Evolutionary conservation across 768 basidiomycete genomes (phyloP).

Genomic region (Heimioporus sp.): DNA sequence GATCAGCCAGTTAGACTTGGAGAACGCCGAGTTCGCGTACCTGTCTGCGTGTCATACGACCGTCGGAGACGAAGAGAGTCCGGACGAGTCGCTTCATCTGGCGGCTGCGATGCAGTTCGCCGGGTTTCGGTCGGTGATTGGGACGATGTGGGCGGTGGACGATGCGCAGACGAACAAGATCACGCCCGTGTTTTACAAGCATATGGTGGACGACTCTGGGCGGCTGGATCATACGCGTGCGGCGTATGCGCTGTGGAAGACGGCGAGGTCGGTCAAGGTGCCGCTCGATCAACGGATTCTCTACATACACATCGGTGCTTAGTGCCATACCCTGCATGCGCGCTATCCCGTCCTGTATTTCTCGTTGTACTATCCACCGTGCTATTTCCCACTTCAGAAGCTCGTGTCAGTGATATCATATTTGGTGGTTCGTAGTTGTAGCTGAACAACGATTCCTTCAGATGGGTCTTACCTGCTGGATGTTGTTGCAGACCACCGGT

Average conservation of each 20-base stretch:
- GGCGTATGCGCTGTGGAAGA: constrained; percentile 2
- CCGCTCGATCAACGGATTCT: constrained; percentile 7
- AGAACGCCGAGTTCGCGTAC: constrained; percentile 11
- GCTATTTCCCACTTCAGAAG: too few relatives aligned
- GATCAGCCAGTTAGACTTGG: constrained; percentile 1
- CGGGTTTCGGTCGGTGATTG: constrained; percentile 5
- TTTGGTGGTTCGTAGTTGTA: too few relatives aligned
- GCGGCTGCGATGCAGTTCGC: not conserved
- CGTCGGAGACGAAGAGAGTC: constrained; percentile 15
- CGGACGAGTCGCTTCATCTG: constrained; percentile 4
- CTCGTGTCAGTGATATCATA: too few relatives aligned
- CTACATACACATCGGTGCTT: too few relatives aligned
- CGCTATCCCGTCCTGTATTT: too few relatives aligned
- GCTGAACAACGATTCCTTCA: too few relatives aligned
- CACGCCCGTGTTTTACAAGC: not conserved
- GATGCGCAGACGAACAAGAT: constrained; percentile 3
- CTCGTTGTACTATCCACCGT: too few relatives aligned
- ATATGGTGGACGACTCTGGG: not conserved
- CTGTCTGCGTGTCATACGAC: constrained; percentile 27
- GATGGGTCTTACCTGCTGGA: too few relatives aligned
- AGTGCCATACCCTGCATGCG: too few relatives aligned
- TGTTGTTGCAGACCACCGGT: too few relatives aligned
- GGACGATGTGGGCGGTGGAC: not conserved
- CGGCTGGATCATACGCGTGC: not conserved
- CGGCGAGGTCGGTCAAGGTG: not conserved